Conservation (phyloP, 1,284 basidiomycete species). For the Leccinum olivaceoglutinosum region DNA sequence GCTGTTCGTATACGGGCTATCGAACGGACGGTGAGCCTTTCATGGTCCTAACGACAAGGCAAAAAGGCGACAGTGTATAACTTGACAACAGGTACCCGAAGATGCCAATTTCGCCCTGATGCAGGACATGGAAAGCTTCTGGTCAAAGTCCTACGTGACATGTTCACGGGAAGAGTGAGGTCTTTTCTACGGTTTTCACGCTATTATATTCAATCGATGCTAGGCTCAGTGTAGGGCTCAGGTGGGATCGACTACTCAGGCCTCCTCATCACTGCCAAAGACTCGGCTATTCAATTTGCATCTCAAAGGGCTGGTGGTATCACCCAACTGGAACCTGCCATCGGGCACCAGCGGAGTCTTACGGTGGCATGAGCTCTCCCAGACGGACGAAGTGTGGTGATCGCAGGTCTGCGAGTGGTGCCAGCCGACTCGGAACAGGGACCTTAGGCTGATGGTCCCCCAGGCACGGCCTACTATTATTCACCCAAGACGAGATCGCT, state of each 20-base stretch:
- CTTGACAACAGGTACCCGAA: slow-evolving; percentile 18
- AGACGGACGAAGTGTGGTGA: slow-evolving; percentile 33
- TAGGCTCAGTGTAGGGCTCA: slow-evolving; percentile 47
- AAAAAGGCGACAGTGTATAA: slow-evolving; percentile 56
- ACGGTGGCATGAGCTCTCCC: slow-evolving; percentile 43
- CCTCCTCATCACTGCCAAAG: slow-evolving; percentile 24
- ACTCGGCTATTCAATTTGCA: slow-evolving; percentile 54
- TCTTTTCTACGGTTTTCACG: slow-evolving; percentile 29
- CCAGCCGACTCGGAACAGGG: slow-evolving; percentile 4
- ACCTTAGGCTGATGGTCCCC: background rate
- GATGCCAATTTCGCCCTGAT: slow-evolving; percentile 50
- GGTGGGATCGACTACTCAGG: slow-evolving; percentile 36
- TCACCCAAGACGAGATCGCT: slow-evolving; percentile 14
- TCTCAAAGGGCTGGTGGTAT: slow-evolving; percentile 52
- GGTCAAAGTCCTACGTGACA: slow-evolving; percentile 62
- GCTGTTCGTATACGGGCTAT: slow-evolving; percentile 53
- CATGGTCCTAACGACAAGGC: slow-evolving; percentile 18
- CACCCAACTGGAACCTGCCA: slow-evolving; percentile 56
- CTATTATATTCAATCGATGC: background rate
- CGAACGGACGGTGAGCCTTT: slow-evolving; percentile 31
- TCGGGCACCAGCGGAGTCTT: slow-evolving; percentile 34
- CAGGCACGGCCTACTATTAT: slow-evolving; percentile 17
- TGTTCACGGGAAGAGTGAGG: slow-evolving; percentile 39
- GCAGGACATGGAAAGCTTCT: slow-evolving; percentile 56
- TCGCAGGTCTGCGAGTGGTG: slow-evolving; percentile 19